Conservation (phyloP, 2,329 filamentous ascomycete species). For the Fonsecaea nubica region DNA sequence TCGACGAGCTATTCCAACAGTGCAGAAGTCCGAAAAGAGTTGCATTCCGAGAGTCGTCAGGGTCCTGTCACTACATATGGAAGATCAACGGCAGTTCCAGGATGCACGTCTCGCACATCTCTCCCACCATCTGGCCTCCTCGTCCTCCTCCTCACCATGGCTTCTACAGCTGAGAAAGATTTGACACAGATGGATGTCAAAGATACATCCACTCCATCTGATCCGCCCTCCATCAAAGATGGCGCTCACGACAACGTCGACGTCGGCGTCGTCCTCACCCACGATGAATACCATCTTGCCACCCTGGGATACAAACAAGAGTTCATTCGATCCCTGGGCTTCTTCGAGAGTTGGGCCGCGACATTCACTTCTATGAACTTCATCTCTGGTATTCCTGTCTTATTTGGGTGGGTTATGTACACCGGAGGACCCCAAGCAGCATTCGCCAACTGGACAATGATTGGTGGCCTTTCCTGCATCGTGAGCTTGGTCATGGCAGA, state of each 20-base stretch:
- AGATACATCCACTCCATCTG: conserved; percentile 13
- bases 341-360: conserved; percentile 50
- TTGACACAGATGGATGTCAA: conserved; percentile 24
- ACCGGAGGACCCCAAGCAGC: conserved; percentile 49
- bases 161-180: conserved; percentile 20
- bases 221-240: conserved; percentile 27
- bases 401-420: conserved; percentile 51
- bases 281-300: conserved; percentile 46
- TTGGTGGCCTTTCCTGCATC: conserved; percentile 47
- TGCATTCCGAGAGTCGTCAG: not conserved
- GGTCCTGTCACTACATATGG: not conserved
- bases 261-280: conserved; percentile 32
- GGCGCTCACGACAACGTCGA: conserved; percentile 8
- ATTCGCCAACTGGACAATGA: conserved; percentile 51
- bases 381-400: conserved; percentile 49
- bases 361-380: conserved; percentile 50
- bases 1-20: conserved; percentile 11
- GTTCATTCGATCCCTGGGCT: conserved; percentile 46
- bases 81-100: not conserved
- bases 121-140: not conserved
- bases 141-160: conserved; percentile 16
- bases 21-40: conserved; percentile 26
- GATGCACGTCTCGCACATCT: not conserved
- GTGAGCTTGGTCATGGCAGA: conserved; percentile 50
- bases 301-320: conserved; percentile 48